A percentile compares a stretch with the other conserved stretches of the same genome.
Evolutionary conservation across 768 basidiomycete species (phyloP).

Genomic region (Tricholoma matsutake): DNA sequence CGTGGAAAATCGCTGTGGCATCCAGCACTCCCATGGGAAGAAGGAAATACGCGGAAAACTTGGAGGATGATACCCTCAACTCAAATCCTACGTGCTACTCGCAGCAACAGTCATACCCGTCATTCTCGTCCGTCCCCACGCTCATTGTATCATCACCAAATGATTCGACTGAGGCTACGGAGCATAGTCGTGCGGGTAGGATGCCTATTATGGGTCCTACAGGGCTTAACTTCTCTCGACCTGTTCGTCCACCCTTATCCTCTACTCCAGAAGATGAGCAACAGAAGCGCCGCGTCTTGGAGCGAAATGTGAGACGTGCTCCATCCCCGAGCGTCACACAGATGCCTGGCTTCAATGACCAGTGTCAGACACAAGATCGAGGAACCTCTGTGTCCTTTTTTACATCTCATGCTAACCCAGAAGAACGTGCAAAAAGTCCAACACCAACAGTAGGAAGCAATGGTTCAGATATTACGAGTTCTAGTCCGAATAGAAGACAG

Average conservation of each 20-base stretch:
- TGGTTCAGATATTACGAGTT: constrained; percentile 8
- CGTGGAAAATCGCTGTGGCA: constrained; percentile 35
- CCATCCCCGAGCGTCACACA: constrained; percentile 26
- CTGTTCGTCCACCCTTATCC: constrained; percentile 44
- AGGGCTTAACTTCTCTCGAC: constrained; percentile 62
- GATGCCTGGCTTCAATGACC: neutral
- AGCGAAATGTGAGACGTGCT: constrained; percentile 51
- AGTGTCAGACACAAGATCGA: neutral
- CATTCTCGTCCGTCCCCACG: constrained; percentile 36
- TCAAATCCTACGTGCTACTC: constrained; percentile 1
- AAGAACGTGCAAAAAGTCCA: constrained; percentile 1
- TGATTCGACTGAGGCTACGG: constrained; percentile 14
- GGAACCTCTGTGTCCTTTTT: neutral
- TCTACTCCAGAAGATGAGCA: constrained; percentile 37
- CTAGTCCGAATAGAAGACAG: constrained; percentile 6
- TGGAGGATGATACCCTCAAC: neutral
- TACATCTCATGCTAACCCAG: neutral
- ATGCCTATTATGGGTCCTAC: constrained; percentile 44
- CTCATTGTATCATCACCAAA: constrained; percentile 53
- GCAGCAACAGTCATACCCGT: constrained; percentile 8
- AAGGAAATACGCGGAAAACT: neutral
- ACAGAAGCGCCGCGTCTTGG: constrained; percentile 48
- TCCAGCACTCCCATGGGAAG: constrained; percentile 9
- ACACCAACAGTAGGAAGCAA: neutral
- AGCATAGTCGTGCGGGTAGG: constrained; percentile 23